phyloP scores from a whole-genome alignment of 345 rosid species.

The Turnera subulata region DNA sequence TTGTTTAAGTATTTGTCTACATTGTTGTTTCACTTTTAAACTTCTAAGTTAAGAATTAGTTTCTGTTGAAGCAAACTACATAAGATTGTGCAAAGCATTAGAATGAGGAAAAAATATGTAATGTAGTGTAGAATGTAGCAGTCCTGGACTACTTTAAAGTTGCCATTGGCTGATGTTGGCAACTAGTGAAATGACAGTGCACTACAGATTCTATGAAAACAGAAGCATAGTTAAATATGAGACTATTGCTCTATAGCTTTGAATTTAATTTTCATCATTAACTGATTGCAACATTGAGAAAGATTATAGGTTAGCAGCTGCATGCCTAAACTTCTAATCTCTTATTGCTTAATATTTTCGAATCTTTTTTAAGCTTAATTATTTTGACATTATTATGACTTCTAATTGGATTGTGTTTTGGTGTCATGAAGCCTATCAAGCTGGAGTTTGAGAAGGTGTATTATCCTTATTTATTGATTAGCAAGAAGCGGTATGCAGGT shows the following conservation, averaged over 20 bases:
- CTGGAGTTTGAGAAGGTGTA: slow-evolving; percentile 98
- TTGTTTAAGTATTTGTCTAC: neutral
- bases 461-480: slow-evolving; percentile 84
- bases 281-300: no score
- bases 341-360: neutral
- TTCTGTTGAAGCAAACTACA: neutral
- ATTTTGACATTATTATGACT: neutral
- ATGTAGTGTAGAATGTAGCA: no score
- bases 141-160: no score
- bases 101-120: no score
- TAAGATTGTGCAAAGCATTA: no score
- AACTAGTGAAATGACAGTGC: no score
- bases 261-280: neutral
- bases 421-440: slow-evolving; percentile 81
- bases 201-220: no score
- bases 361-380: neutral
- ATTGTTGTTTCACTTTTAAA: no score
- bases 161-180: no score
- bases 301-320: no score
- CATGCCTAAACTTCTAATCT: neutral
- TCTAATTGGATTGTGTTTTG: slow-evolving; percentile 8
- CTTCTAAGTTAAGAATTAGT: neutral
- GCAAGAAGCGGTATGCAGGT: slow-evolving; percentile 99
- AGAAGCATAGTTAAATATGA: no score
- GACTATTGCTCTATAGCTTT: neutral